Evolutionary conservation across 2,329 filamentous ascomycete genomes (phyloP), one percentile per base, ranked within the genome.

Genomic region (Emergomyces africanus): DNA sequence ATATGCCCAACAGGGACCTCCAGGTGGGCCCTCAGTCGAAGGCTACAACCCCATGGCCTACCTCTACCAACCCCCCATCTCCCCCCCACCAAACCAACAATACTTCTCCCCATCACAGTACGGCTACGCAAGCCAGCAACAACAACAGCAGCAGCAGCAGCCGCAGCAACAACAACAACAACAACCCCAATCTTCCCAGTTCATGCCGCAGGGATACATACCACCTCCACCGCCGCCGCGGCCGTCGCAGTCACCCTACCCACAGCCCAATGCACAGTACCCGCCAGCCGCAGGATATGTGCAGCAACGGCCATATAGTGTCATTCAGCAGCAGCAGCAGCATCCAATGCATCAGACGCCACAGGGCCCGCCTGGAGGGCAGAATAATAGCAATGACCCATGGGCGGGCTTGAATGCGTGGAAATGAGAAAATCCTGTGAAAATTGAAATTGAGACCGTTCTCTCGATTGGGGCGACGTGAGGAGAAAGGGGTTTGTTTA

Each of bases 371-470:
- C 51, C 54, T n/a, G 25, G 23, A 68, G 55, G 69, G 70, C 55
- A 65, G 70, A 37, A 18, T 50, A 67, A 66, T 49, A 62, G 68
- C 14, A 66, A 67, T 62, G 84, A 89, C 76, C 86, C 85, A 8
- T 89, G 85, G 85, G 84, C 85, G 18, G 86, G 85, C 4, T 70
- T 89, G 64, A 86, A 81, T 73, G 81, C 80, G 51, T 88, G 85
- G 85, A 87, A 86, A 70, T 87, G 63, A 69, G 59, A 25, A 46
- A 25, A 46, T 23, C 12, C 3, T n/a, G 20, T 25, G 12, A 14
- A 25, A 23, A 4, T 6, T 5, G 39, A 4, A 15, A 15, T 6
- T 25, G 20, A 10, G 44, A 20, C 25, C 10, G 20, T 2, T 42
- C 5, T n/a, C 39, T 41, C 3, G 1, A 15, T 23, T 48, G 4